phyloP scores from a whole-genome alignment of 345 rosid species.

The Aquilaria malaccensis region DNA sequence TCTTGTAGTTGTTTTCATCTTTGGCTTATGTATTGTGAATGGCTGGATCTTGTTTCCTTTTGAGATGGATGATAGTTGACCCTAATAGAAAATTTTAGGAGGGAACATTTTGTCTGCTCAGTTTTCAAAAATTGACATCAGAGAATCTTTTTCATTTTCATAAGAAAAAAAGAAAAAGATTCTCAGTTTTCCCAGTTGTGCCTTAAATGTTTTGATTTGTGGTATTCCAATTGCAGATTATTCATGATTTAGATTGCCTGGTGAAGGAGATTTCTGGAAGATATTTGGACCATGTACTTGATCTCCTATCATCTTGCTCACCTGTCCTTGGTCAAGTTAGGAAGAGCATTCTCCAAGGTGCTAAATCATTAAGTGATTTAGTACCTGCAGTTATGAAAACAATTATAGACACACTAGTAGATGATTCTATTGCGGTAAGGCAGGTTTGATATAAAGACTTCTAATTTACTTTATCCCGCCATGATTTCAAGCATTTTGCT shows the following conservation, averaged over 20 bases:
- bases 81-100: no score
- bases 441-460: neutral
- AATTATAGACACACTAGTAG: slow-evolving; percentile 61
- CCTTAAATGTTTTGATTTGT: no score
- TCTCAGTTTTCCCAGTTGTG: no score
- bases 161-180: no score
- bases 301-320: slow-evolving; percentile 67
- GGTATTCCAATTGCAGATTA: slow-evolving; percentile 54
- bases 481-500: neutral
- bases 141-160: no score
- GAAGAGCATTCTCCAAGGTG: slow-evolving; percentile 71
- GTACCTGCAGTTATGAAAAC: slow-evolving; percentile 46
- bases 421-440: slow-evolving; percentile 86
- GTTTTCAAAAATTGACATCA: no score
- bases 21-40: neutral
- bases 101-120: no score
- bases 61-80: no score
- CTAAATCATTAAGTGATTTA: slow-evolving; percentile 47
- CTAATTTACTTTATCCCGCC: neutral
- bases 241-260: slow-evolving; percentile 70
- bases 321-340: slow-evolving; percentile 52
- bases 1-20: slow-evolving; percentile 13
- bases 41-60: neutral
- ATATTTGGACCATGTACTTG: slow-evolving; percentile 52
- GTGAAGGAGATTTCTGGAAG: slow-evolving; percentile 58